Conservation (phyloP, 352 stramenopile genomes). For the Blastocystis sp. region DNA sequence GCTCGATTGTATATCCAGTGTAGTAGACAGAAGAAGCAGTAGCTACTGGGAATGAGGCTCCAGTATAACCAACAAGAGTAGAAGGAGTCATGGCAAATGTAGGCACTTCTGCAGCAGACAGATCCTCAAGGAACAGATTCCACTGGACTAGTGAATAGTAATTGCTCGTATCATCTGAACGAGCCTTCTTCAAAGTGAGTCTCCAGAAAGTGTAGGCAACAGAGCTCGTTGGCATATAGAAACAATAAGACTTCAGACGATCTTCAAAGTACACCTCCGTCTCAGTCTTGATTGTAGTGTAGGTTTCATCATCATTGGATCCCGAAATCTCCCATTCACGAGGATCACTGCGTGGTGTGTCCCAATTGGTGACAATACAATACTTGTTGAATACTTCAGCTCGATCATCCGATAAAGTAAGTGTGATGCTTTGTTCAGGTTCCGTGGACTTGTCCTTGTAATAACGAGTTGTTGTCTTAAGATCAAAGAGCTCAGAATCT, state of each 20-base stretch:
- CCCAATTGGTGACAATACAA: not conserved
- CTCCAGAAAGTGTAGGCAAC: not conserved
- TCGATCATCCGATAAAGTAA: not conserved
- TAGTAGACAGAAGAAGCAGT: slow-evolving; percentile 10
- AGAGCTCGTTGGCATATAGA: slow-evolving; percentile 20
- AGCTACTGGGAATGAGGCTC: not conserved
- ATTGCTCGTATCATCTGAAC: not conserved
- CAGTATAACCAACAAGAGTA: slow-evolving; percentile 26
- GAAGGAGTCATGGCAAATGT: not conserved
- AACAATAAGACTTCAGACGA: not conserved
- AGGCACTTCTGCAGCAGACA: not conserved
- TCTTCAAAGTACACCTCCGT: not conserved
- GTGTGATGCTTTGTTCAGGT: too few relatives aligned
- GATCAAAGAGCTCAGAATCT: not conserved
- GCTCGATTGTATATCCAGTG: not conserved
- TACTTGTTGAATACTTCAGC: slow-evolving; percentile 19
- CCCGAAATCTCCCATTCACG: slow-evolving; percentile 8
- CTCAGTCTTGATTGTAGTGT: not conserved
- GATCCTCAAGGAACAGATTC: slow-evolving; percentile 21
- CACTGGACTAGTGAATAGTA: not conserved
- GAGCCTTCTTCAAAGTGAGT: not conserved
- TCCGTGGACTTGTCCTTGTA: not conserved
- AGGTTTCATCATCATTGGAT: slow-evolving; percentile 26
- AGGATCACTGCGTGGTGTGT: not conserved
- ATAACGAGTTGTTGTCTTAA: not conserved